Percentiles rank a stretch among this genome's conserved stretches.
Evolutionary conservation across 768 basidiomycete species (phyloP).

Genomic region (Cystoderma amianthinum): DNA sequence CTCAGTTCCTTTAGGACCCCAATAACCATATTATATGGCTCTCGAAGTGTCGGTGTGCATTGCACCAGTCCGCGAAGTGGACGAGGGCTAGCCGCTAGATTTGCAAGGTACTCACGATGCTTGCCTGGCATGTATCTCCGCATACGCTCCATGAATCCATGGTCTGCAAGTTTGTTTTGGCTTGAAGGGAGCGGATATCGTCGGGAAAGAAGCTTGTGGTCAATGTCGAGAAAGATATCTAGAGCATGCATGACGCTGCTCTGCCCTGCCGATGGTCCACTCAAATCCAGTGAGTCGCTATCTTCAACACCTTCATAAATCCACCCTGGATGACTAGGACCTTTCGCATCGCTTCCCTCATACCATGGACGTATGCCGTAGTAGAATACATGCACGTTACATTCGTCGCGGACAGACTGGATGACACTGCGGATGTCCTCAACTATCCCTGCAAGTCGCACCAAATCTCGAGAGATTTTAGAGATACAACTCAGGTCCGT

Average conservation of each 20-base stretch:
- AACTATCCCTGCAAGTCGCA: conserved; percentile 59
- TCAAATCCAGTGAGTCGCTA: conserved; percentile 53
- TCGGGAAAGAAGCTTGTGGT: conserved; percentile 73
- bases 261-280: conserved; percentile 93
- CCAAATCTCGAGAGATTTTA: conserved; percentile 69
- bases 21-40: conserved; percentile 77
- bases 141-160: conserved; percentile 90
- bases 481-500: conserved; percentile 55
- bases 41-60: conserved; percentile 49
- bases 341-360: conserved; percentile 68
- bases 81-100: conserved; percentile 53
- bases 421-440: conserved; percentile 70
- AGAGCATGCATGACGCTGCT: conserved; percentile 85
- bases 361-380: conserved; percentile 91
- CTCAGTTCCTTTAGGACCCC: conserved; percentile 75
- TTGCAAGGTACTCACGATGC: conserved; percentile 78
- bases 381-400: conserved; percentile 87
- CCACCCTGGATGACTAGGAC: conserved; percentile 48
- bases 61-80: conserved; percentile 58
- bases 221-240: conserved; percentile 83
- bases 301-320: conserved; percentile 72
- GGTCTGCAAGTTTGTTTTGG: conserved; percentile 58
- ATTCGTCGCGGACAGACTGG: conserved; percentile 55
- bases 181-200: conserved; percentile 63
- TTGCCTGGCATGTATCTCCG: conserved; percentile 90